phyloP scores from a whole-genome alignment of 768 basidiomycete genomes.

The Termitomyces heimii region DNA sequence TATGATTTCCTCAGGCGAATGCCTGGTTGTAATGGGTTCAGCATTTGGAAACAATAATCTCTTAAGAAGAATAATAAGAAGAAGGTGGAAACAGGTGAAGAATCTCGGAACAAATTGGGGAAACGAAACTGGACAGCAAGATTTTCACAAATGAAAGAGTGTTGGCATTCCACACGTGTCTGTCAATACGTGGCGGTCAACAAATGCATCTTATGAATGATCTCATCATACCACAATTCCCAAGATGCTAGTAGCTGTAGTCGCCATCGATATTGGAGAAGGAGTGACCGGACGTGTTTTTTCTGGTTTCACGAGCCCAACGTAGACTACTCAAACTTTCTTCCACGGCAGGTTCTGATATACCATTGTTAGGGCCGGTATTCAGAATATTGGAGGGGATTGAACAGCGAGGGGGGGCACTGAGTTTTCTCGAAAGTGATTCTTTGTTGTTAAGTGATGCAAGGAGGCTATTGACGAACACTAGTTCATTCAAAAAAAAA shows the following conservation, averaged over 20 bases:
- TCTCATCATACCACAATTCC: not conserved
- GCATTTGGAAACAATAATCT: too few relatives aligned
- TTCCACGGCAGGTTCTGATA: not conserved
- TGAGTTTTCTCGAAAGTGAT: not conserved
- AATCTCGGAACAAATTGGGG: too few relatives aligned
- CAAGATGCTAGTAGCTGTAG: not conserved
- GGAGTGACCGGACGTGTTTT: not conserved
- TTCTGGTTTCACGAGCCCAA: not conserved
- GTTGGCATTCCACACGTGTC: not conserved
- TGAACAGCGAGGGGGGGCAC: not conserved
- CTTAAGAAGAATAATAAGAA: too few relatives aligned
- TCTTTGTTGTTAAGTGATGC: not conserved
- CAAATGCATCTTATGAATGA: too few relatives aligned
- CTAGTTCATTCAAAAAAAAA: not conserved
- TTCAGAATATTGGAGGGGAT: not conserved
- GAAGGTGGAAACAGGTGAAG: too few relatives aligned
- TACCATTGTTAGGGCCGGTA: not conserved
- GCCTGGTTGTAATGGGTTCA: too few relatives aligned
- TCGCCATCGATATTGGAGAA: not conserved
- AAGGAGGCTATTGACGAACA: not conserved
- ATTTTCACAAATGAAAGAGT: not conserved
- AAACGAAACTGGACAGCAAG: not conserved
- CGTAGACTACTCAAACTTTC: not conserved
- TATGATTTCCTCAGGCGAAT: too few relatives aligned
- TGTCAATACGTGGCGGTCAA: not conserved